phyloP scores from a whole-genome alignment of 2,329 filamentous ascomycete genomes.

The Byssothecium circinans region DNA sequence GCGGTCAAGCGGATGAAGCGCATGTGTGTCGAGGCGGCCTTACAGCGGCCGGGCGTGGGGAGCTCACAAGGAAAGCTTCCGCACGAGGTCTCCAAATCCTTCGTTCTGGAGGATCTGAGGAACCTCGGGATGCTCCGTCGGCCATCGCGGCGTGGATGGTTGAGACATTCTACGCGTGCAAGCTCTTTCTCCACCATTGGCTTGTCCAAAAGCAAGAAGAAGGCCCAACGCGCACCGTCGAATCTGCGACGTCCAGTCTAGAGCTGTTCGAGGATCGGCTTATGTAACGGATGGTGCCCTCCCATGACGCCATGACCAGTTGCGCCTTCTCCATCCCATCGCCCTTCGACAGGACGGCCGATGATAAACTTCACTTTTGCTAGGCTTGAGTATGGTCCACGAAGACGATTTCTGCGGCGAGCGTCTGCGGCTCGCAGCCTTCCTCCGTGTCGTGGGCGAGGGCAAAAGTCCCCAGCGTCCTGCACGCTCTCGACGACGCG shows the following conservation, averaged over 20 bases:
- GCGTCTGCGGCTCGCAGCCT: conserved; percentile 26
- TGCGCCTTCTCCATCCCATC: too few species aligned
- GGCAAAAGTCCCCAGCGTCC: conserved; percentile 26
- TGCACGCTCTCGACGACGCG: conserved; percentile 21
- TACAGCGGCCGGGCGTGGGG: background rate
- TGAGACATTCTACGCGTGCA: conserved; percentile 24
- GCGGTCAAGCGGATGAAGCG: background rate
- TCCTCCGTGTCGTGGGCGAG: conserved; percentile 24
- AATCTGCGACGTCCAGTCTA: background rate
- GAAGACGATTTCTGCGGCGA: conserved; percentile 28
- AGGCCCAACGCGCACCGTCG: background rate
- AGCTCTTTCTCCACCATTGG: conserved; percentile 6
- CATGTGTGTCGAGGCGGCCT: too few species aligned
- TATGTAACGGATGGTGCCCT: conserved; percentile 1
- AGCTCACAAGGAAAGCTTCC: conserved; percentile 64
- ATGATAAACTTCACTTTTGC: too few species aligned
- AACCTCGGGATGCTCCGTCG: conserved; percentile 43
- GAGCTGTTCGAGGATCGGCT: conserved; percentile 1
- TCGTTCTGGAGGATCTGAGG: conserved; percentile 63
- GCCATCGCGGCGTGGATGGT: conserved; percentile 33
- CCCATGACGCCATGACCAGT: background rate
- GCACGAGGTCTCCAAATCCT: conserved; percentile 64
- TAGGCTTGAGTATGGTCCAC: conserved; percentile 16
- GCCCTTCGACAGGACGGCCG: too few species aligned
- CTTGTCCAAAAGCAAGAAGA: background rate